phyloP scores from a whole-genome alignment of 345 rosid genomes.

The Corchorus capsularis region DNA sequence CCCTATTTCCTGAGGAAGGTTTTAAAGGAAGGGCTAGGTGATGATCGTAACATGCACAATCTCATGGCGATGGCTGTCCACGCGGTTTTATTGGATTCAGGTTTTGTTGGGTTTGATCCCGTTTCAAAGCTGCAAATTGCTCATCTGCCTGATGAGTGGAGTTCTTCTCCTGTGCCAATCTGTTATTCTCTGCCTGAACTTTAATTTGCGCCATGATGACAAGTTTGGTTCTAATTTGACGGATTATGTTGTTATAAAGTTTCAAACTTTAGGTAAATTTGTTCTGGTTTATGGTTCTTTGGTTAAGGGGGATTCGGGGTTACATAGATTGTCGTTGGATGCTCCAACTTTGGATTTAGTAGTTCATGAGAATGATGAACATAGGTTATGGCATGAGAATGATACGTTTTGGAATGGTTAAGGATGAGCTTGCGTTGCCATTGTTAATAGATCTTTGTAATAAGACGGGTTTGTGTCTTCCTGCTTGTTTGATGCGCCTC shows the following conservation, averaged over 20 bases:
- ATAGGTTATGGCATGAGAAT: no score
- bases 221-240: not conserved
- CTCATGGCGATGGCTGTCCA: slow-evolving; percentile 59
- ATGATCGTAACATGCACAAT: slow-evolving; percentile 37
- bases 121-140: slow-evolving; percentile 40
- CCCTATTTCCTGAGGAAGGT: slow-evolving; percentile 63
- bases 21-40: slow-evolving; percentile 49
- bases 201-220: not conserved
- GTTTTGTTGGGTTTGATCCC: slow-evolving; percentile 52
- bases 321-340: slow-evolving; percentile 45
- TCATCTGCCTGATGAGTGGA: slow-evolving; percentile 46
- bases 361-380: slow-evolving; percentile 7
- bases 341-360: slow-evolving; percentile 41
- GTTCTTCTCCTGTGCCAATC: slow-evolving; percentile 45
- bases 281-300: slow-evolving; percentile 60
- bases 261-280: slow-evolving; percentile 49
- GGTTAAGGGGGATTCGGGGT: slow-evolving; percentile 30
- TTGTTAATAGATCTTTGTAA: slow-evolving; percentile 60
- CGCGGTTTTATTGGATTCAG: slow-evolving; percentile 72
- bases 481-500: slow-evolving; percentile 56
- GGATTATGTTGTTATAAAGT: slow-evolving; percentile 46
- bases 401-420: slow-evolving; percentile 78
- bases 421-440: slow-evolving; percentile 66
- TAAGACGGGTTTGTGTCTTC: slow-evolving; percentile 51
- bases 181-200: slow-evolving; percentile 61